These are phyloP conservation scores for Pichia nanzhaoensis DNA, from an alignment of 805 yeast genomes.

Conservation along the genomic window DNA sequence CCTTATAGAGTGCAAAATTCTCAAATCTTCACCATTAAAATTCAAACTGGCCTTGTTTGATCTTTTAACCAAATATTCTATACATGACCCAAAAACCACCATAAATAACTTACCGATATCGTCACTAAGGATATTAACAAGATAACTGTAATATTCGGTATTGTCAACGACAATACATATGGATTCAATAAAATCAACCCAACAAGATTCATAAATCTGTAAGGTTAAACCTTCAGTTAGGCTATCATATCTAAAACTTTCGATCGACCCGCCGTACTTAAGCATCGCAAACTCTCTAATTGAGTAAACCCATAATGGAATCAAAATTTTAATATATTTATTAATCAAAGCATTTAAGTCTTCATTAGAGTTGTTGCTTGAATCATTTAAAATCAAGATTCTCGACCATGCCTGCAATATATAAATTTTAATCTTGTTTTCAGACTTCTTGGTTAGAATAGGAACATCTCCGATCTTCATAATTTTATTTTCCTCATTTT, in stretches of 20 bases:
- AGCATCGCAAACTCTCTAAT: conserved; percentile 68
- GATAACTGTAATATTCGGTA: conserved; percentile 34
- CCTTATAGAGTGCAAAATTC: conserved; percentile 44
- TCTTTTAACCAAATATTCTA: conserved; percentile 59
- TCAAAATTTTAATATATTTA: conserved; percentile 52
- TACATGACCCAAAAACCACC: conserved; percentile 75
- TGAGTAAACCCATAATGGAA: conserved; percentile 74
- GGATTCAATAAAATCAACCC: conserved; percentile 76
- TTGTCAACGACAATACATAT: conserved; percentile 55
- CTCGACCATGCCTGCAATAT: conserved; percentile 69
- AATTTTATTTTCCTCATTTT: conserved; percentile 25
- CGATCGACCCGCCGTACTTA: conserved; percentile 37
- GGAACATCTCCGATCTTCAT: conserved; percentile 53
- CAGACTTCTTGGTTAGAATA: conserved; percentile 38
- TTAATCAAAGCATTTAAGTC: conserved; percentile 41
- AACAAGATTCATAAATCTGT: conserved; percentile 47
- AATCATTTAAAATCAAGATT: conserved; percentile 33
- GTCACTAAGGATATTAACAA: conserved; percentile 44
- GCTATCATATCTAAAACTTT: conserved; percentile 17
- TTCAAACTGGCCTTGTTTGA: conserved; percentile 18
- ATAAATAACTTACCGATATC: conserved; percentile 65
- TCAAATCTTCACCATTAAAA: conserved; percentile 21
- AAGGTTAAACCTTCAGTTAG: conserved; percentile 38
- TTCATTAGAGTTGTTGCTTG: conserved; percentile 27
- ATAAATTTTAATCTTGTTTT: conserved; percentile 50